Evolutionary conservation across 495 filamentous ascomycete species (phyloP), one percentile per base, ranked within the genome.

Genomic region (Tuber brumale): DNA sequence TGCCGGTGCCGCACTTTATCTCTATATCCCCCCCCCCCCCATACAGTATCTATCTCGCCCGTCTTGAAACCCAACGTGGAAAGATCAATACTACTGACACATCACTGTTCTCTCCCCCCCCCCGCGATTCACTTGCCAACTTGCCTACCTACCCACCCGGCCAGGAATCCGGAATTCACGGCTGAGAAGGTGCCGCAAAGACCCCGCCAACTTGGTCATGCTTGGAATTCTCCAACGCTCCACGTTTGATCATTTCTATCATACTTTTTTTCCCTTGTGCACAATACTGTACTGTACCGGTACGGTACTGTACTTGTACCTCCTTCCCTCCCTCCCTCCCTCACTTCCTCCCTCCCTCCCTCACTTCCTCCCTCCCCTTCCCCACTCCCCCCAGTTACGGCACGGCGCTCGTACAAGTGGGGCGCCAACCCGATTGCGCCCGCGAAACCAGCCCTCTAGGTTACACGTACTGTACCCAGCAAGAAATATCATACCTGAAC

Each of bases 31-130:
- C 37, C 37, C 37, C 37, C 37, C n/a, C n/a, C n/a, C n/a, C n/a
- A n/a, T n/a, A n/a, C n/a, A n/a, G 3, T 66, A 66, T 66, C 57
- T 18, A 66, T 66, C 57, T 18, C 12, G 57, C 12, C 57, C 14
- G 57, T 12, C 57, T 35, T 35, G 57, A 35, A 35, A 19, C 19
- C 27, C 57, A 66, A 35, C 27, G 57, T 35, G 57, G 57, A 66
- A 8, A 66, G 57, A 35, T 66, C 27, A 66, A 66, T 66, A 66
- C 57, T 66, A 66, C 57, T 66, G 57, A 66, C 57, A 66, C 57
- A 66, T 66, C 57, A 66, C 27, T 14, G 27, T 31, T 66, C 27
- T 66, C 37, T 27, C 27, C 57, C 57, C 57, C 37, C 57, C 27
- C 57, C 57, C 57, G 12, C 57, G 4, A 35, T 66, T 66, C 14